Evolutionary conservation across 2,329 filamentous ascomycete genomes (phyloP).

Genomic region (Aspergillus brunneoviolaceus): DNA sequence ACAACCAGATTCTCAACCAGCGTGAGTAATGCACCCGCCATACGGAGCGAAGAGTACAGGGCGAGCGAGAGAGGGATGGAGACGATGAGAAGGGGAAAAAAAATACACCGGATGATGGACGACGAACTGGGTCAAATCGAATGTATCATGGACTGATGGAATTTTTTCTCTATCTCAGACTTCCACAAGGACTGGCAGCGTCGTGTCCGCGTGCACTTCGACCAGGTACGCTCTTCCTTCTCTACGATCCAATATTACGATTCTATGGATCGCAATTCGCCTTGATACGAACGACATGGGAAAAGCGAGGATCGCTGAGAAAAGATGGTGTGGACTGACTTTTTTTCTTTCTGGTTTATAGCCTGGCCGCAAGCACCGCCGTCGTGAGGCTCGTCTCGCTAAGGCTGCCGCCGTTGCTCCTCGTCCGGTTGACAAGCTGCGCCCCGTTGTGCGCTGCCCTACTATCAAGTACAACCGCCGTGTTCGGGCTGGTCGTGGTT

Average conservation of each 20-base stretch:
- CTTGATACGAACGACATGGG: slow-evolving; percentile 3
- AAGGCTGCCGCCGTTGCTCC: slow-evolving; percentile 96
- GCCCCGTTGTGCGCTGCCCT: slow-evolving; percentile 95
- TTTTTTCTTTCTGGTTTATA: slow-evolving; percentile 49
- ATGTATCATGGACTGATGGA: slow-evolving; percentile 27
- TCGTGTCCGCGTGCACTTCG: slow-evolving; percentile 98
- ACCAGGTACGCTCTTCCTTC: slow-evolving; percentile 75
- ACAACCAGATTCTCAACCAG: slow-evolving; percentile 97
- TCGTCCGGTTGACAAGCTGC: slow-evolving; percentile 94
- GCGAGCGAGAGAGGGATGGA: no score
- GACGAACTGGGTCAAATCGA: slow-evolving; percentile 15
- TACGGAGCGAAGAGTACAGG: not conserved
- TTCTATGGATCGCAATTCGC: slow-evolving; percentile 19
- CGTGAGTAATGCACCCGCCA: slow-evolving; percentile 56
- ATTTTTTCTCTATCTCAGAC: slow-evolving; percentile 55
- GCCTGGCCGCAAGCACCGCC: slow-evolving; percentile 94
- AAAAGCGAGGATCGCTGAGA: slow-evolving; percentile 12
- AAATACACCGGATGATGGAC: not conserved
- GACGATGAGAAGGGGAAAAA: slow-evolving; percentile 8
- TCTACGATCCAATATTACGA: slow-evolving; percentile 12
- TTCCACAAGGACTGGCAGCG: slow-evolving; percentile 99
- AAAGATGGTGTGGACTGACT: slow-evolving; percentile 32
- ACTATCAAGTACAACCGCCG: slow-evolving; percentile 99
- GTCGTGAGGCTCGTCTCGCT: slow-evolving; percentile 84
- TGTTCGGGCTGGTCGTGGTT: slow-evolving; percentile 93